Percentiles rank a stretch among this genome's conserved stretches.
phyloP scores from a whole-genome alignment of 2,329 filamentous ascomycete species.

The Dactylellina leptospora region DNA sequence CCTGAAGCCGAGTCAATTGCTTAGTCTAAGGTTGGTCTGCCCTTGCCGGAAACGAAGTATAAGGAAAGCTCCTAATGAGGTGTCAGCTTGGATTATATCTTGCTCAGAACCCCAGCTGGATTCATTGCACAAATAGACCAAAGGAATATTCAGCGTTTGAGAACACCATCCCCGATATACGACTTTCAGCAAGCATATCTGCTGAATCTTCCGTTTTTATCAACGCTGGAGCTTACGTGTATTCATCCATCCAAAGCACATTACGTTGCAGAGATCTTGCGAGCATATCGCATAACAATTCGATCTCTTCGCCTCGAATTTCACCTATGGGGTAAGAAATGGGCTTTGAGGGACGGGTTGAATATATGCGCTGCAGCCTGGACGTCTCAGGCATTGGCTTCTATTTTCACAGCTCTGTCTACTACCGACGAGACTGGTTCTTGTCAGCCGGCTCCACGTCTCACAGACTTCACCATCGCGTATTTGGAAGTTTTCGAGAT shows the following conservation, averaged over 20 bases:
- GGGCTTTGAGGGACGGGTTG: not conserved
- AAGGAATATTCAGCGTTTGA: not conserved
- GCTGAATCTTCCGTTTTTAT: not conserved
- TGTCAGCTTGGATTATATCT: too few relatives aligned
- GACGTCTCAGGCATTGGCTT: not conserved
- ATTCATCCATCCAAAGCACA: not conserved
- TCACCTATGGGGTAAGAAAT: not conserved
- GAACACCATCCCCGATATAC: not conserved
- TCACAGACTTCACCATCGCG: not conserved
- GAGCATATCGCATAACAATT: not conserved
- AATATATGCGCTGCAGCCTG: not conserved
- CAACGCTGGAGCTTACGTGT: not conserved
- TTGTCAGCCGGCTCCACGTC: not conserved
- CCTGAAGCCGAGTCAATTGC: too few relatives aligned
- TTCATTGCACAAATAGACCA: too few relatives aligned
- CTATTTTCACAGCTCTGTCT: not conserved
- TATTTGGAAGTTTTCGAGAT: not conserved
- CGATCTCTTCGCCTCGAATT: slow-evolving; percentile 2
- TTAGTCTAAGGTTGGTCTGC: too few relatives aligned
- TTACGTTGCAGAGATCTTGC: not conserved
- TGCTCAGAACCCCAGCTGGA: too few relatives aligned
- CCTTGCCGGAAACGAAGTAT: too few relatives aligned
- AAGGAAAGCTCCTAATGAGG: too few relatives aligned
- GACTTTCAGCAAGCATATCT: not conserved
- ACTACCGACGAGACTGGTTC: not conserved